Base-by-base conservation (phyloP, 2,329 filamentous ascomycete species). In the Colletotrichum coccodes region DNA sequence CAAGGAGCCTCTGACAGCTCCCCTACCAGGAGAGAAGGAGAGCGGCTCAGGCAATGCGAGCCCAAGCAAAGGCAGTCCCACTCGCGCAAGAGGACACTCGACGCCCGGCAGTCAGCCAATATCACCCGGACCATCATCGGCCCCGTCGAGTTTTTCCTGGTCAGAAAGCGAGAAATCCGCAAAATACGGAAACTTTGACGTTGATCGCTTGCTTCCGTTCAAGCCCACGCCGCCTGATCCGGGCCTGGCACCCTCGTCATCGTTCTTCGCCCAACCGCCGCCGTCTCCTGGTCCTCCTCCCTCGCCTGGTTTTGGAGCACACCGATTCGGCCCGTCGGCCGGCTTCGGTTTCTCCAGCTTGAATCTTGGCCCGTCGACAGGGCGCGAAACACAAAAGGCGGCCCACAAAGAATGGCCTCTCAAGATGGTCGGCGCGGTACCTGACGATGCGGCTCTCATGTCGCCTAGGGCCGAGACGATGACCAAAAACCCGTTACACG, bases 391-490 rank as follows among this genome's bases (percentile, higher is more conserved):
- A 14, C 54, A 68, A 16, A 71, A 76, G 18, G 66, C 71, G 32
- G 61, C 59, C 23, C 71, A 73, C 11, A 71, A 76, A 4, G 78
- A 79, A 61, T 76, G 80, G 75, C 79, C 80, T 69, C 73, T 83
- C 34, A 70, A 79, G 11, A 74, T 83, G 26, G 64, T 79, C 68
- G 66, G 76, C n/a, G 75, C 73, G 14, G 73, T 78, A 40, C 78
- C 82, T 1, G 81, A 83, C 16, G 84, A 87, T 12, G 86, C 89
- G 53, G 83, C 89, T 14, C 79, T 93, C 11, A 86, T 94, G 84
- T 94, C 92, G 3, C 92, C 93, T 0, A 87, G 92, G 49, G 90
- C 85, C 1, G 90, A 92, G 74, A 89, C 90, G 18, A 94, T 94
- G 84, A 94, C 91, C 2, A 88, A 86, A 70, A 91, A 92, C 70